These are phyloP conservation scores for Dactylonectria estremocensis DNA, from an alignment of 2,329 filamentous ascomycete species.

Conservation along the genomic window DNA sequence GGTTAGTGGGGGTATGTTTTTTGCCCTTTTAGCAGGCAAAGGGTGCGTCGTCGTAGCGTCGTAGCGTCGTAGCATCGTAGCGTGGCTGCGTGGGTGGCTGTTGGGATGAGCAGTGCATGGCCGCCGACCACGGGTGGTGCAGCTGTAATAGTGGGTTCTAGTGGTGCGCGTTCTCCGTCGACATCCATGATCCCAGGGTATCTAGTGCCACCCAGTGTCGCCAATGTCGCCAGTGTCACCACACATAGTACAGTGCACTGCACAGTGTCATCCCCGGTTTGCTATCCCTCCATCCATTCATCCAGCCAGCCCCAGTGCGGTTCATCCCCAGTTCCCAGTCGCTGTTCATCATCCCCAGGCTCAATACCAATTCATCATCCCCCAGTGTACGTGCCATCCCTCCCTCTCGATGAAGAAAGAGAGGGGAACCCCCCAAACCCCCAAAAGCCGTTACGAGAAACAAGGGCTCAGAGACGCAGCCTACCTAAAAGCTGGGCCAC, in stretches of 20 bases:
- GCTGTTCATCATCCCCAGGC: too few species aligned
- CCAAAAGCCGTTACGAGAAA: not conserved
- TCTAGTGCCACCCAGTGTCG: not conserved
- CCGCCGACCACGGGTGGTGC: not conserved
- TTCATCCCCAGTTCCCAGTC: too few species aligned
- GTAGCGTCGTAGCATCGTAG: too few species aligned
- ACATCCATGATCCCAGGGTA: slow-evolving; percentile 16
- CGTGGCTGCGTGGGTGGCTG: not conserved
- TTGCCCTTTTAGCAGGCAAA: slow-evolving; percentile 18
- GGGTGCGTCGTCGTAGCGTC: slow-evolving; percentile 6
- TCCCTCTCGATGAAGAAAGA: not conserved
- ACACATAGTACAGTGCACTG: slow-evolving; percentile 12
- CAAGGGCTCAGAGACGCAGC: not conserved
- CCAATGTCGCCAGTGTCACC: too few species aligned
- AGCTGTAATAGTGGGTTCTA: slow-evolving; percentile 22
- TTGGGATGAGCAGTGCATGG: slow-evolving; percentile 8
- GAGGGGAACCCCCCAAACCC: not conserved
- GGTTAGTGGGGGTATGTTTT: not conserved
- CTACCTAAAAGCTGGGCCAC: not conserved
- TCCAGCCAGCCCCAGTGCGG: too few species aligned
- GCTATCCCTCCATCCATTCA: not conserved
- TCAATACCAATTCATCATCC: too few species aligned
- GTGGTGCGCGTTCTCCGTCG: slow-evolving; percentile 17
- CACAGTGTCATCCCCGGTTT: slow-evolving; percentile 19
- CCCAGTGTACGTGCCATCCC: not conserved